Evolutionary conservation across 257 asterid species (phyloP).

Genomic region (Leptodermis oblonga): DNA sequence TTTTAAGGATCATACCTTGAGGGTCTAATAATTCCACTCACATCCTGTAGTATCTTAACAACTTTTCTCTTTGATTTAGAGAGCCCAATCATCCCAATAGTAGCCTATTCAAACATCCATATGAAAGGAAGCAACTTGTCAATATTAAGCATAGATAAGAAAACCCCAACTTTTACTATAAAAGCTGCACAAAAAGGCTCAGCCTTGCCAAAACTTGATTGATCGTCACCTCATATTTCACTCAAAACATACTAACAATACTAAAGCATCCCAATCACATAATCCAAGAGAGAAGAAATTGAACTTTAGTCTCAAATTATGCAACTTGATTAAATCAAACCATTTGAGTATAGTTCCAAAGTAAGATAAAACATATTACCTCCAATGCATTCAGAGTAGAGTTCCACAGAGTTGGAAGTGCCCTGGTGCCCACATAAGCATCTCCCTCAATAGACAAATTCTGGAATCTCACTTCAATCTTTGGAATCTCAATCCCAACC

Average conservation of each 20-base stretch:
- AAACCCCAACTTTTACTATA: not conserved
- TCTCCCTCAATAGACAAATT: constrained; percentile 71
- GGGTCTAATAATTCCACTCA: constrained; percentile 71
- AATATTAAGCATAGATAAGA: not conserved
- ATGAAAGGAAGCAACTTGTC: constrained; percentile 6
- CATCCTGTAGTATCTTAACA: constrained; percentile 63
- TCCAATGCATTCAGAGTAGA: constrained; percentile 68
- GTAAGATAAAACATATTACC: constrained; percentile 29
- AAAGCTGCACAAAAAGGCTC: not conserved
- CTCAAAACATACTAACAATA: not conserved
- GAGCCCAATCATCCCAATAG: constrained; percentile 54
- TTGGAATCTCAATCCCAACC: constrained; percentile 86
- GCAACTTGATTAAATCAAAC: not conserved
- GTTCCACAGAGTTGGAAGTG: constrained; percentile 81
- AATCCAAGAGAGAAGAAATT: not conserved
- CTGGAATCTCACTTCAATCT: constrained; percentile 74
- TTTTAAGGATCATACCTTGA: constrained; percentile 51
- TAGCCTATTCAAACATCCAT: constrained; percentile 33
- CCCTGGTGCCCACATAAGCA: constrained; percentile 74
- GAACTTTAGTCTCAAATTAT: not conserved
- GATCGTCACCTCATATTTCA: not conserved
- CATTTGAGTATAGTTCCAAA: not conserved
- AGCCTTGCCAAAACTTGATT: not conserved
- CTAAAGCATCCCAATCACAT: not conserved
- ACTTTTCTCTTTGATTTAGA: constrained; percentile 63